A percentile compares a stretch with the other conserved stretches of the same genome.
phyloP scores from a whole-genome alignment of 176 grass and related monocot genomes.

The Guadua angustifolia region DNA sequence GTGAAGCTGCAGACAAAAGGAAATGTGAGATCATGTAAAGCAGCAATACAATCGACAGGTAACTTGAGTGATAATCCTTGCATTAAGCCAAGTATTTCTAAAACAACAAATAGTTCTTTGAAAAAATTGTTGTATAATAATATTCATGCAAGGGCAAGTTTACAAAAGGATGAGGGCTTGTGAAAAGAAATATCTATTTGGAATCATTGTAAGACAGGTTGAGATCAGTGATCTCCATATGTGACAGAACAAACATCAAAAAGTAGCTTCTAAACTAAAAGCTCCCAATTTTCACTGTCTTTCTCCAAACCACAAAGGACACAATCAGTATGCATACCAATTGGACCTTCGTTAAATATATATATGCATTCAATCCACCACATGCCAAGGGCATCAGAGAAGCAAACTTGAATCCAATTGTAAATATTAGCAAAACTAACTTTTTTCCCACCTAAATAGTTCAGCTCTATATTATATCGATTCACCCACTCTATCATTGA shows the following conservation, averaged over 20 bases:
- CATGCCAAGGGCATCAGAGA: not conserved
- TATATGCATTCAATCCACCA: not conserved
- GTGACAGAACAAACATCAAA: slow-evolving; percentile 2
- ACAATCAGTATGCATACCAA: not conserved
- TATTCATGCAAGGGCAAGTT: not conserved
- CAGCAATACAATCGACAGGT: not conserved
- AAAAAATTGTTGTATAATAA: slow-evolving; percentile 3
- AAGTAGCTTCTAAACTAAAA: not conserved
- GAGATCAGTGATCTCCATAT: not conserved
- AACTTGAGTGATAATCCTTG: slow-evolving; percentile 7
- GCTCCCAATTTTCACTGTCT: not conserved
- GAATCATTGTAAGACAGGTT: not conserved
- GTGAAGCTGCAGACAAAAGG: too few species aligned
- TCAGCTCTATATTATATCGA: not conserved
- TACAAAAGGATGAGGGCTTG: slow-evolving; percentile 8
- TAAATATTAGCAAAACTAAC: not conserved
- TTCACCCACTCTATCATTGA: not conserved
- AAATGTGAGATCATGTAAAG: too few species aligned
- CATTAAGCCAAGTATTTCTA: not conserved
- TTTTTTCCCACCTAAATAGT: not conserved
- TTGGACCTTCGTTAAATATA: not conserved
- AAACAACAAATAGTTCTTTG: not conserved
- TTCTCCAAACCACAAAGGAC: not conserved
- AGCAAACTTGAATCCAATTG: not conserved
- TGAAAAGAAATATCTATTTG: not conserved